Percentiles rank a stretch among this genome's conserved stretches.
phyloP scores from a whole-genome alignment of 139 green algal genomes.

The Chlorella vulgaris region DNA sequence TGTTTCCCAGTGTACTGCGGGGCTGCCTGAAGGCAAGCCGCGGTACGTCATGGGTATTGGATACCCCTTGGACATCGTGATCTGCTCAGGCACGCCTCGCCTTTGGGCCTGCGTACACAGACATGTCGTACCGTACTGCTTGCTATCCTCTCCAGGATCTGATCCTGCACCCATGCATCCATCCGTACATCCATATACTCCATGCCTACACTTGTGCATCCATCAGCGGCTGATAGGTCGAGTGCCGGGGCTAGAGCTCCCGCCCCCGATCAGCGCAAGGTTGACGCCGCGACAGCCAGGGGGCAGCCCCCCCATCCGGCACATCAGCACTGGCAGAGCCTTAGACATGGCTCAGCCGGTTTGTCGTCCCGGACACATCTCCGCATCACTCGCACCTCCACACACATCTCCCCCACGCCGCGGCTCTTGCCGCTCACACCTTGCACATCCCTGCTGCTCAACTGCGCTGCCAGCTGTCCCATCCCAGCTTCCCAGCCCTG shows the following conservation, averaged over 20 bases:
- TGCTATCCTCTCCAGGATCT: background rate
- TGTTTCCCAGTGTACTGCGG: conserved; percentile 81
- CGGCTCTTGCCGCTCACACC: background rate
- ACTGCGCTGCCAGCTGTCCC: too few relatives aligned
- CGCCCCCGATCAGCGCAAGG: conserved; percentile 27
- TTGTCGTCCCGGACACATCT: conserved; percentile 7
- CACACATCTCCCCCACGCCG: background rate
- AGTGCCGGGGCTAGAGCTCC: conserved; percentile 33
- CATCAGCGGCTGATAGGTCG: conserved; percentile 29
- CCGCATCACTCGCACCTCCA: background rate
- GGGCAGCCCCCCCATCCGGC: background rate
- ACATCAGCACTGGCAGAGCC: conserved; percentile 8
- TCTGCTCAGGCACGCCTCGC: conserved; percentile 68
- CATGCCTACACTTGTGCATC: background rate
- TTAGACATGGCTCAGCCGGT: background rate
- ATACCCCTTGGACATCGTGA: conserved; percentile 95
- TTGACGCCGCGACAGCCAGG: conserved; percentile 28
- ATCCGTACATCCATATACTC: background rate
- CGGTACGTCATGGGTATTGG: conserved; percentile 94
- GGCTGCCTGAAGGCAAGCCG: conserved; percentile 84
- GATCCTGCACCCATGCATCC: background rate
- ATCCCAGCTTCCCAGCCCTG: background rate
- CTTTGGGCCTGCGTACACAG: background rate
- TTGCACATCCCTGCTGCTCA: background rate
- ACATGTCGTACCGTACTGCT: background rate